phyloP scores from a whole-genome alignment of 768 basidiomycete species.

The Suillus bovinus region DNA sequence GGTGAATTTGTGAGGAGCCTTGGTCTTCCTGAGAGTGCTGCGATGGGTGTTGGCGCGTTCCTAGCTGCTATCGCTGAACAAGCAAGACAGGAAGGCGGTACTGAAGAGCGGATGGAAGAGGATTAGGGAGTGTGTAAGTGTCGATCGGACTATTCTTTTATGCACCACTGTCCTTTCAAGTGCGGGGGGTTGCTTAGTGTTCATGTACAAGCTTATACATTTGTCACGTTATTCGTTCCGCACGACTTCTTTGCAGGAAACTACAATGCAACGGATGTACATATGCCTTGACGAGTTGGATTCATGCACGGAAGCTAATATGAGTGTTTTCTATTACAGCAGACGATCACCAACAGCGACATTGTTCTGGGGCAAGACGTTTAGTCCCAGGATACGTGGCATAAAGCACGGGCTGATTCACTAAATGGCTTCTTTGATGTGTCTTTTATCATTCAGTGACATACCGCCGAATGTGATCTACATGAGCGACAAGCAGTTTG shows the following conservation, averaged over 20 bases:
- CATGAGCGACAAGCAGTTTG: neutral
- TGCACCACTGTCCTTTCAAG: neutral
- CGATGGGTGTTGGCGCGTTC: constrained; percentile 74
- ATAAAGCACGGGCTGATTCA: neutral
- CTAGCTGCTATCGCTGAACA: constrained; percentile 79
- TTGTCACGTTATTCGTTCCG: neutral
- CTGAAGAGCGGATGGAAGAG: constrained; percentile 75
- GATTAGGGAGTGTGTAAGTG: constrained; percentile 45
- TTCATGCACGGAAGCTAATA: neutral
- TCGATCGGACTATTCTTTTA: neutral
- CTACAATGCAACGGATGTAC: neutral
- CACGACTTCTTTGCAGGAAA: neutral
- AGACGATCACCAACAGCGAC: neutral
- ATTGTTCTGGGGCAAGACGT: neutral
- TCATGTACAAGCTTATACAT: neutral
- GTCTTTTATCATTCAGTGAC: neutral
- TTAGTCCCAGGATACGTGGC: neutral
- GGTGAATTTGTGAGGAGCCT: constrained; percentile 74
- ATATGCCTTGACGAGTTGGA: neutral
- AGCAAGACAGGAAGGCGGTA: constrained; percentile 43
- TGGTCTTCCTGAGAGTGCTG: constrained; percentile 85
- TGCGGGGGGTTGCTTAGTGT: neutral
- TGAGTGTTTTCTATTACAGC: neutral
- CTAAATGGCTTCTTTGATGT: neutral
- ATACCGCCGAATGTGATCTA: neutral